Evolutionary conservation across 2,329 filamentous ascomycete genomes (phyloP).

Genomic region (Fusarium sp.): DNA sequence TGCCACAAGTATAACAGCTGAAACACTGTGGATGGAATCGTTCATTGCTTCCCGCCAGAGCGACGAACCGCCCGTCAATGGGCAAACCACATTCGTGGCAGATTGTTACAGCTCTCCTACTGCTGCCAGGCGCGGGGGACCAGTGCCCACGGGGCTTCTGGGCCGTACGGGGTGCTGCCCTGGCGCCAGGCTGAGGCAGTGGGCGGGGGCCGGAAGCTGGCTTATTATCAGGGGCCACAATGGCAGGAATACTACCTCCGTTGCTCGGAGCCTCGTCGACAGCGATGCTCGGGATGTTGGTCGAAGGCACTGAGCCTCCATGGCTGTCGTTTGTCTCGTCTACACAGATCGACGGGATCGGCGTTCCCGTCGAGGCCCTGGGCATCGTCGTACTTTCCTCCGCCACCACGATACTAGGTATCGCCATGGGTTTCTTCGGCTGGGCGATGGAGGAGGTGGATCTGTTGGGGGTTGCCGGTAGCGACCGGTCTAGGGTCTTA

Average conservation of each 20-base stretch:
- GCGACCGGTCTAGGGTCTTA: conserved; percentile 65
- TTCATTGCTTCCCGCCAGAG: conserved; percentile 76
- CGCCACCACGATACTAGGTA: conserved; percentile 69
- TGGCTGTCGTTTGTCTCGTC: conserved; percentile 46
- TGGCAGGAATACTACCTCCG: conserved; percentile 56
- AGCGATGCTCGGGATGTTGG: conserved; percentile 66
- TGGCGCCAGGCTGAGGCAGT: conserved; percentile 62
- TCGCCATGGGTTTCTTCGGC: conserved; percentile 55
- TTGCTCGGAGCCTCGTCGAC: conserved; percentile 50
- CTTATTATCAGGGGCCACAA: conserved; percentile 62
- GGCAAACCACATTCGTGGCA: conserved; percentile 87
- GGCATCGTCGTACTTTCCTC: conserved; percentile 57
- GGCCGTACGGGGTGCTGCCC: conserved; percentile 52
- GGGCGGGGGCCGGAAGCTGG: conserved; percentile 45
- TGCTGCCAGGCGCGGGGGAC: conserved; percentile 66
- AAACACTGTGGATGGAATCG: conserved; percentile 97
- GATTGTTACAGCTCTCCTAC: conserved; percentile 71
- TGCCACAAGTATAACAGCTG: conserved; percentile 87
- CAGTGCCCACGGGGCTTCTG: conserved; percentile 67
- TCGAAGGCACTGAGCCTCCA: conserved; percentile 50
- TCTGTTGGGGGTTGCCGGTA: conserved; percentile 48
- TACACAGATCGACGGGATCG: conserved; percentile 56
- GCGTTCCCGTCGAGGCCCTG: conserved; percentile 48
- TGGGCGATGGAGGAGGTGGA: conserved; percentile 45
- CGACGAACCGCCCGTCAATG: conserved; percentile 92